Conservation (phyloP, 495 filamentous ascomycete genomes). For the Paragyromitra xinjiangensis region DNA sequence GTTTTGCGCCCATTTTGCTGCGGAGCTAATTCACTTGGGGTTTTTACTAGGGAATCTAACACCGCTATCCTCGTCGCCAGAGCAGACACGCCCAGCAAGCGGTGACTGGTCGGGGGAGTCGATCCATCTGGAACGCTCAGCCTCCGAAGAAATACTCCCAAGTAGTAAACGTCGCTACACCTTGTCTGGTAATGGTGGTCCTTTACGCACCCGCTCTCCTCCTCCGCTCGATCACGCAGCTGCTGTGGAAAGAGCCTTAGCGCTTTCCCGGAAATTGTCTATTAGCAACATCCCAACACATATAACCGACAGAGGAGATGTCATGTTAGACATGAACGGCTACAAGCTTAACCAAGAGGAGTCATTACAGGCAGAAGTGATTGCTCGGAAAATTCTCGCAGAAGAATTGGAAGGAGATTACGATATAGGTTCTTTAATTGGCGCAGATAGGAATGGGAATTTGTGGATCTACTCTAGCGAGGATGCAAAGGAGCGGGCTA, state of each 20-base stretch:
- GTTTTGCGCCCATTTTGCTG: neutral
- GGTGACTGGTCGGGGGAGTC: slow-evolving; percentile 59
- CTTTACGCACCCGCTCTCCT: slow-evolving; percentile 56
- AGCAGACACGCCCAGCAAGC: slow-evolving; percentile 59
- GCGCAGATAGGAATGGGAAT: slow-evolving; percentile 92
- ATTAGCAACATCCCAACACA: slow-evolving; percentile 88
- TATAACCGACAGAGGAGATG: slow-evolving; percentile 89
- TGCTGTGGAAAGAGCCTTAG: slow-evolving; percentile 81
- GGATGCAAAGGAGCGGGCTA: slow-evolving; percentile 84
- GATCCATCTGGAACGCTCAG: slow-evolving; percentile 63
- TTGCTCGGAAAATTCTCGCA: slow-evolving; percentile 93
- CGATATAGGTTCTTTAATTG: slow-evolving; percentile 94
- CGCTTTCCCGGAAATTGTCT: slow-evolving; percentile 85
- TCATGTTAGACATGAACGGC: slow-evolving; percentile 98
- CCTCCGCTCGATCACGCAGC: slow-evolving; percentile 77
- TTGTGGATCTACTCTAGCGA: slow-evolving; percentile 99
- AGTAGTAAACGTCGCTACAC: slow-evolving; percentile 55
- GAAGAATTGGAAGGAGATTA: slow-evolving; percentile 95
- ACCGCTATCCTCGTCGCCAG: slow-evolving; percentile 70
- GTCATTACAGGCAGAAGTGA: slow-evolving; percentile 84
- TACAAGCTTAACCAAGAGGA: slow-evolving; percentile 95
- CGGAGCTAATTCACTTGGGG: slow-evolving; percentile 22
- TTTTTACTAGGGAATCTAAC: slow-evolving; percentile 61
- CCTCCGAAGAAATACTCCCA: slow-evolving; percentile 64
- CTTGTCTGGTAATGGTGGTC: slow-evolving; percentile 53